Percentiles rank a stretch among this genome's conserved stretches.
These are phyloP conservation scores for Closterium sp. DNA, from an alignment of 139 green algal species.

Conservation along the genomic window DNA sequence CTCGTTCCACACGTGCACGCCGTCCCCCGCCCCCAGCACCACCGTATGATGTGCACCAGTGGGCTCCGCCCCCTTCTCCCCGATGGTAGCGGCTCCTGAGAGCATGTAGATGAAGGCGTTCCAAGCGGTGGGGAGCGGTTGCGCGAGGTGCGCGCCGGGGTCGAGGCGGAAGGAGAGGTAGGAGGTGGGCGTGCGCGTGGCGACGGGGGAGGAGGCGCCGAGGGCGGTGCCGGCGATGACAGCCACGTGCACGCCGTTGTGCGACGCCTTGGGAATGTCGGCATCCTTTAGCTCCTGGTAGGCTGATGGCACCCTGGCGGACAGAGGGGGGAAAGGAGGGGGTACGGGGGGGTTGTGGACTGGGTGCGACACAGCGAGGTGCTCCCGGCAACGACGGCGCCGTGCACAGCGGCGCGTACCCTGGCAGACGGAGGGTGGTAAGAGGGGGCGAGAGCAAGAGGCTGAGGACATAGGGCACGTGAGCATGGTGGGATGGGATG, in stretches of 20 bases:
- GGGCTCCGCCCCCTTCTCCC: background rate
- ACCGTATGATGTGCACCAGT: conserved; percentile 38
- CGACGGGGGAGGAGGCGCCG: conserved; percentile 27
- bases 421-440: no score
- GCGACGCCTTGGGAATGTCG: conserved; percentile 35
- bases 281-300: conserved; percentile 49
- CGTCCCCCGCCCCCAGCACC: conserved; percentile 36
- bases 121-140: conserved; percentile 24
- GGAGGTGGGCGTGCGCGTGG: conserved; percentile 34
- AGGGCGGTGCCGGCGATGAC: conserved; percentile 45
- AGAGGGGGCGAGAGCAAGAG: no score
- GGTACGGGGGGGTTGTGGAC: background rate
- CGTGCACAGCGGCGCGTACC: no score
- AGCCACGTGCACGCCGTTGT: conserved; percentile 24
- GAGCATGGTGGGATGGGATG: no score
- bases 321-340: background rate
- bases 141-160: conserved; percentile 14
- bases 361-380: no score
- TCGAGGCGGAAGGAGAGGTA: conserved; percentile 37
- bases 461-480: no score
- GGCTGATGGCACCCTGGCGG: background rate
- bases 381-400: no score
- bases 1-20: conserved; percentile 46
- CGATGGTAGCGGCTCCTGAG: conserved; percentile 3
- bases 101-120: conserved; percentile 40